Conservation (phyloP, 2,329 filamentous ascomycete genomes). For the Aureobasidium sp. region DNA sequence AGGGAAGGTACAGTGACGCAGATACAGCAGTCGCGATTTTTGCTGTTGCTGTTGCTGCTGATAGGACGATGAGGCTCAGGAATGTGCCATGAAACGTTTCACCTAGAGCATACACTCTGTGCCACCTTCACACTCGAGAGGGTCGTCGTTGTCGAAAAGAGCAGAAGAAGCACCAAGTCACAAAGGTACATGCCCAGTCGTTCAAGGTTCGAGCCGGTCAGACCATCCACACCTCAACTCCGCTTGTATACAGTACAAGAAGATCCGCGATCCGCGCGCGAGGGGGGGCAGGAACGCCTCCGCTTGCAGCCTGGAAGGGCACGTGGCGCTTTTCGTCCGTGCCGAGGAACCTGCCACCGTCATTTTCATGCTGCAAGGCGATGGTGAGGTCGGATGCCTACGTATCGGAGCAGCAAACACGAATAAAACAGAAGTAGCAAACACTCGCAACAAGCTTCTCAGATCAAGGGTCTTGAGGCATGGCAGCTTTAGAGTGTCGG, state of each 20-base stretch:
- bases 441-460: constrained; percentile 4
- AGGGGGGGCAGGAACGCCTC: constrained; percentile 1
- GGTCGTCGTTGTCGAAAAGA: not conserved
- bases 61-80: constrained; percentile 13
- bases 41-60: not conserved
- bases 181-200: not conserved
- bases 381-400: not conserved
- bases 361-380: constrained; percentile 2
- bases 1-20: not conserved
- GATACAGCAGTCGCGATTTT: not conserved
- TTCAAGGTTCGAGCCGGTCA: constrained; percentile 4
- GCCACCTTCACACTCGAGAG: not conserved
- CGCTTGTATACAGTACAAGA: not conserved
- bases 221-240: not conserved
- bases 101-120: not conserved
- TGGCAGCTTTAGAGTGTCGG: no score
- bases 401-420: not conserved
- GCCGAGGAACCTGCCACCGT: not conserved
- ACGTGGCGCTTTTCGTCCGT: not conserved
- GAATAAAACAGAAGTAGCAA: not conserved
- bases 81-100: constrained; percentile 8
- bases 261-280: no score
- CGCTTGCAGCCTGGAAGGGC: not conserved
- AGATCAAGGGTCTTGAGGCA: not conserved
- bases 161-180: not conserved